Conservation (phyloP, 495 filamentous ascomycete species). For the Jackrogersella minutella region DNA sequence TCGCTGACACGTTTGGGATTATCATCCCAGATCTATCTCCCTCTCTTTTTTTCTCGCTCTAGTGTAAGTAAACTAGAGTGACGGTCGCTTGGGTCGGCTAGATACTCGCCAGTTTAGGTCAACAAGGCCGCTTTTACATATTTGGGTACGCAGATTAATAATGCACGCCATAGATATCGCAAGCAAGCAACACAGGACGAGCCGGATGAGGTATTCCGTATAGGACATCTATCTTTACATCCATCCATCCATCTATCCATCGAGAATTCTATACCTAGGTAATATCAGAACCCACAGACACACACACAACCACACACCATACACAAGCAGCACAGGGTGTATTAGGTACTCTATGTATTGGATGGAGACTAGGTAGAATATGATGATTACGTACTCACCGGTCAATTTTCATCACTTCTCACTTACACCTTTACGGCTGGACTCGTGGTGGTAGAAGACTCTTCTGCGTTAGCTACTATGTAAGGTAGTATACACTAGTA, state of each 20-base stretch:
- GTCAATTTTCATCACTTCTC: conserved; percentile 28
- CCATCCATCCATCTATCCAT: background rate
- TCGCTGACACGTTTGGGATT: conserved; percentile 14
- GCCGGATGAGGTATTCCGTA: conserved; percentile 10
- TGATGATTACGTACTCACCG: conserved; percentile 27
- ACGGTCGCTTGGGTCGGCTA: conserved; percentile 33
- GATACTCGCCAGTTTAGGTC: conserved; percentile 23
- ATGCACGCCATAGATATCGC: conserved; percentile 11
- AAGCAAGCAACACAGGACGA: conserved; percentile 17
- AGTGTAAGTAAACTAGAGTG: conserved; percentile 12
- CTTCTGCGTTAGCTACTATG: conserved; percentile 3
- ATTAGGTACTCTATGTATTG: background rate
- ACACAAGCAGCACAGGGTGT: too few species aligned
- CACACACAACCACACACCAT: background rate
- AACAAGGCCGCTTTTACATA: background rate
- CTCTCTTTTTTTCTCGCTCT: background rate
- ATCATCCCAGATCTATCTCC: conserved; percentile 9
- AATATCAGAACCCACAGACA: too few species aligned
- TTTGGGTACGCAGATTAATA: background rate
- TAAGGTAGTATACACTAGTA: conserved; percentile 22
- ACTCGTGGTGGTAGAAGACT: background rate
- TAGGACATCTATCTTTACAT: background rate
- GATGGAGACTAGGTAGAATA: background rate
- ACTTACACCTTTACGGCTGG: conserved; percentile 8
- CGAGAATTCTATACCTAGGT: too few species aligned